Percentiles rank a stretch among this genome's conserved stretches.
These are phyloP conservation scores for Spencermartinsiella ligniputridi DNA, from an alignment of 1,139 yeast genomes.

Conservation along the genomic window DNA sequence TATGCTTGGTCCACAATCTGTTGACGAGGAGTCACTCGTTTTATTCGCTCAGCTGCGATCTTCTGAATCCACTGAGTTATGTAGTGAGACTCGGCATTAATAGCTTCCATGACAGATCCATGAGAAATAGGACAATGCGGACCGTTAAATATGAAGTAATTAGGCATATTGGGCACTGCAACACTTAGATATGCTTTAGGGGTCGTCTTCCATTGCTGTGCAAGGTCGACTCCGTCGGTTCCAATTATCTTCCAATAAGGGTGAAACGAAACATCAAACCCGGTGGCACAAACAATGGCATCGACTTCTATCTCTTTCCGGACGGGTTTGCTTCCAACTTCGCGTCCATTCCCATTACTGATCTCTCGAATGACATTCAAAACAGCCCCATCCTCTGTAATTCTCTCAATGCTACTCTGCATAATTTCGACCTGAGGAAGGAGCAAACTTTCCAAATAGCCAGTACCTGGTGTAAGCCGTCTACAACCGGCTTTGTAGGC, in stretches of 20 bases:
- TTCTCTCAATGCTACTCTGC: conserved; percentile 12
- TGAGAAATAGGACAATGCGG: conserved; percentile 20
- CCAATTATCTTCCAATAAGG: conserved; percentile 24
- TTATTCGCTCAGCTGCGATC: conserved; percentile 18
- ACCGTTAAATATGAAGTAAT: conserved; percentile 20
- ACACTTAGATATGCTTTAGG: conserved; percentile 23
- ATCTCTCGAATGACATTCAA: conserved; percentile 13
- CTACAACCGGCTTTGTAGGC: conserved; percentile 19
- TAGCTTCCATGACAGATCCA: conserved; percentile 21
- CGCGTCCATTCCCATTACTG: conserved; percentile 19
- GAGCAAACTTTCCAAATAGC: conserved; percentile 25
- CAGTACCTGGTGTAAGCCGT: conserved; percentile 21
- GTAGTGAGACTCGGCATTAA: conserved; percentile 21
- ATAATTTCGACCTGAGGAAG: conserved; percentile 24
- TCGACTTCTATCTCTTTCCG: conserved; percentile 22
- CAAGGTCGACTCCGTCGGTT: conserved; percentile 17
- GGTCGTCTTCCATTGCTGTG: conserved; percentile 7
- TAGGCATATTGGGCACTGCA: conserved; percentile 26
- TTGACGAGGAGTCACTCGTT: conserved; percentile 19
- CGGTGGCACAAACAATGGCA: conserved; percentile 25
- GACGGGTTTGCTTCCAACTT: conserved; percentile 19
- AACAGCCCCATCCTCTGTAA: conserved; percentile 20
- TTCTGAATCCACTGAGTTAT: conserved; percentile 22
- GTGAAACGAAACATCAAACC: conserved; percentile 20
- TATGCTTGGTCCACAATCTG: conserved; percentile 20